Evolutionary conservation across 192 early-diverging fungal genomes (phyloP).

Genomic region (Coemansia nantahalensis): DNA sequence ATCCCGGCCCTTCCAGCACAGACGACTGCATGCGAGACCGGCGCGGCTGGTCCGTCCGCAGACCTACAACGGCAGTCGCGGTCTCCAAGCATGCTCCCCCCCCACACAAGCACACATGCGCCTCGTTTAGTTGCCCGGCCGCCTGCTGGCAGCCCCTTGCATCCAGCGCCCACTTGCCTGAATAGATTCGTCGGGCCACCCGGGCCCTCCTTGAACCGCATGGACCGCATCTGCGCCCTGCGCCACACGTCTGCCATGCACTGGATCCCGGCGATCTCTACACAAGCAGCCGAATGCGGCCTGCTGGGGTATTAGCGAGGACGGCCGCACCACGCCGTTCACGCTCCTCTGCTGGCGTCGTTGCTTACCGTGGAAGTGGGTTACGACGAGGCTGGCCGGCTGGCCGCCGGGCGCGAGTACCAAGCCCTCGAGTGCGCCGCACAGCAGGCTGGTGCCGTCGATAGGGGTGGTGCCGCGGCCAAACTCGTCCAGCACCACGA

Average conservation of each 20-base stretch:
- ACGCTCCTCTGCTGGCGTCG: neutral
- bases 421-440: conserved; percentile 65
- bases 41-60: neutral
- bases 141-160: too few species aligned
- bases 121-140: too few species aligned
- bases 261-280: conserved; percentile 20
- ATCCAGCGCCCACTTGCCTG: conserved; percentile 29
- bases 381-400: conserved; percentile 73
- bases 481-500: conserved; percentile 47
- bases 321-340: neutral
- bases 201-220: conserved; percentile 14
- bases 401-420: conserved; percentile 39
- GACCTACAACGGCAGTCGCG: conserved; percentile 14
- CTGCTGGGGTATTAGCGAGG: too few species aligned
- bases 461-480: conserved; percentile 36
- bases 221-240: conserved; percentile 6
- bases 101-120: too few species aligned
- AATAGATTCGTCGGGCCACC: conserved; percentile 21
- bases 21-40: conserved; percentile 11
- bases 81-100: too few species aligned
- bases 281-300: too few species aligned
- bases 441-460: conserved; percentile 81
- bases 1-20: conserved; percentile 34
- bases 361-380: conserved; percentile 81
- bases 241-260: conserved; percentile 17